Base-by-base conservation (phyloP, 495 filamentous ascomycete species). In the Daldinia vernicosa region DNA sequence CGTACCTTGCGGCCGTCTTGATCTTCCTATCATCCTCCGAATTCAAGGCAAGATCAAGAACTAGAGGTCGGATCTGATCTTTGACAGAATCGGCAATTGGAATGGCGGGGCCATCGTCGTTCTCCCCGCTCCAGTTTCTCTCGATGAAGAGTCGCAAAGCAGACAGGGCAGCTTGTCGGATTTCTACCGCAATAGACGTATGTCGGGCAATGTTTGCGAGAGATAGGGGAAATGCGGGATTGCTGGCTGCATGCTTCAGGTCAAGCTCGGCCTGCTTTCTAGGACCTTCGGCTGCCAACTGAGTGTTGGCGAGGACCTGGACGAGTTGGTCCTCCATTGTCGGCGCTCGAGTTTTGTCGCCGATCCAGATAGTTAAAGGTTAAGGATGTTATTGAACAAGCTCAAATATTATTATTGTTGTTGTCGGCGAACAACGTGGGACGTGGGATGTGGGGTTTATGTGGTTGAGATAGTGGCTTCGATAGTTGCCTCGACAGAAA, bases 281-380 rank as follows among this genome's bases (percentile, higher is more conserved):
- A 17, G 90, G 87, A 52, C 84, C 87, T 71, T 92, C 88, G 26
- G 85, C 83, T 60, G 89, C 67, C 60, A 88, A 87, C 77, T 96
- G 93, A 15, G 94, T 95, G 78, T 91, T 89, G 63, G 89, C 86
- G 53, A 97, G 90, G 72, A 96, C 85, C 72, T 87, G 86, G 69
- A 93, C 87, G 70, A 97, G 87, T 80, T 93, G 87, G 82, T 94
- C 91, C 85, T 96, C 93, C 92, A 94, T 94, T 80, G 76, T 63
- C 35, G 47, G 47, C 1, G 5, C 17, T 32, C 28, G 53, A 35
- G 33, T 19, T 24, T 15, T 19, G 53, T 56, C 8, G 30, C 51
- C 53, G 53, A 56, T 56, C 53, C 53, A 22, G 53, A 17, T 14
- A 35, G 53, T n/a, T 35, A 19, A 22, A 17, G 52, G n/a, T n/a